Conservation (phyloP, 108 stramenopile genomes). For the Craspedostauros australis region DNA sequence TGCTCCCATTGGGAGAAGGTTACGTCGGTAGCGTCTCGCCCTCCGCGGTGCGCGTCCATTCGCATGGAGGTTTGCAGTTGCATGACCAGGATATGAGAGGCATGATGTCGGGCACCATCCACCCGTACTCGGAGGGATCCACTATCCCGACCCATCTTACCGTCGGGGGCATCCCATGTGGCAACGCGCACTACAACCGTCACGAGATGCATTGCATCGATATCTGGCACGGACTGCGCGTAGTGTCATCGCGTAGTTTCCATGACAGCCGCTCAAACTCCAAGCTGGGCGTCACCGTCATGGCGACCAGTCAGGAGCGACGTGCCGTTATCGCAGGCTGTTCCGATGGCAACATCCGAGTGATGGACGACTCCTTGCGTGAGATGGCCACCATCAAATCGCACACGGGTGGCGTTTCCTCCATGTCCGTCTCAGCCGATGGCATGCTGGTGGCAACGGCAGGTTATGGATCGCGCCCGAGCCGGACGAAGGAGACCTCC, state of each 20-base stretch:
- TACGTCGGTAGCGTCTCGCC: constrained; percentile 60
- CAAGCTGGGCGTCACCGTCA: constrained; percentile 49
- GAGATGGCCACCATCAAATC: constrained; percentile 59
- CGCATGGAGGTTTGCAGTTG: constrained; percentile 54
- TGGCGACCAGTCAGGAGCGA: constrained; percentile 44
- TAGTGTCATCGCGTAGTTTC: constrained; percentile 57
- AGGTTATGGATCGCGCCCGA: constrained; percentile 44
- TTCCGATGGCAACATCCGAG: constrained; percentile 69
- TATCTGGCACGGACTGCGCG: constrained; percentile 58
- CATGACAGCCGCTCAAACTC: constrained; percentile 12
- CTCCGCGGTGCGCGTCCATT: constrained; percentile 59
- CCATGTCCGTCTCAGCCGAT: constrained; percentile 55
- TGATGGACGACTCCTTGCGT: constrained; percentile 60
- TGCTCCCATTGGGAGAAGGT: constrained; percentile 37
- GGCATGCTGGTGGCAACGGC: constrained; percentile 69
- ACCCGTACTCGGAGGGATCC: constrained; percentile 35
- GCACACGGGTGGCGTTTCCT: constrained; percentile 58
- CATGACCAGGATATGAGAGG: constrained; percentile 42
- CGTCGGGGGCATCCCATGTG: constrained; percentile 64
- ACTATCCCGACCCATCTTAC: constrained; percentile 41
- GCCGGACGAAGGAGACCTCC: constrained; percentile 24
- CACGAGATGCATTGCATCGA: constrained; percentile 64
- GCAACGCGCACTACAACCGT: too few species aligned
- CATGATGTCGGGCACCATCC: constrained; percentile 50
- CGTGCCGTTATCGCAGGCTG: constrained; percentile 66